These are phyloP conservation scores for Tetraselmis chui DNA, from an alignment of 139 green algal species.

Conservation along the genomic window DNA sequence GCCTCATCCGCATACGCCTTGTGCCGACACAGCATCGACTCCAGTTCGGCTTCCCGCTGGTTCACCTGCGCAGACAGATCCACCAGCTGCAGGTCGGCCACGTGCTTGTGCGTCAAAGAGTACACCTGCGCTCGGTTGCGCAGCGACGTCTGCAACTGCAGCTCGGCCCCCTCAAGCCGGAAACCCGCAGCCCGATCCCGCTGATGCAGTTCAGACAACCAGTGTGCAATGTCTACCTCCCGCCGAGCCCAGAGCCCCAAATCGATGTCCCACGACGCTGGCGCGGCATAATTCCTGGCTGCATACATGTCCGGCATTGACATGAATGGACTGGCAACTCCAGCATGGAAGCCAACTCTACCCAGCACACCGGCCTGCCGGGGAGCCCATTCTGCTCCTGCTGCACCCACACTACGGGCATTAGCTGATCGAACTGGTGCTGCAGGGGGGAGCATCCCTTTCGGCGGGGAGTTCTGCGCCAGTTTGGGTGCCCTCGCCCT, in stretches of 20 bases:
- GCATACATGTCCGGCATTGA: too few species aligned
- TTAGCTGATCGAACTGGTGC: too few species aligned
- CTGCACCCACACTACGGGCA: too few species aligned
- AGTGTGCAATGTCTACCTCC: neutral
- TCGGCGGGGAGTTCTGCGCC: too few species aligned
- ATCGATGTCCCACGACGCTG: too few species aligned
- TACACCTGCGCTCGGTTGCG: neutral
- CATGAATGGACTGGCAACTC: too few species aligned
- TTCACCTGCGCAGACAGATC: neutral
- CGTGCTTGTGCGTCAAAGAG: neutral
- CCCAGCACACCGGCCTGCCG: too few species aligned
- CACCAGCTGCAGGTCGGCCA: neutral
- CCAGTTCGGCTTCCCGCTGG: neutral
- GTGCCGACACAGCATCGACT: neutral
- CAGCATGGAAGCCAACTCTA: too few species aligned
- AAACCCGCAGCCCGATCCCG: neutral
- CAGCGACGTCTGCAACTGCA: neutral
- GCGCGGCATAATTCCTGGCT: too few species aligned
- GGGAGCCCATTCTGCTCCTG: too few species aligned
- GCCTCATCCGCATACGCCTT: neutral
- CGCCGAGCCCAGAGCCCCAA: neutral
- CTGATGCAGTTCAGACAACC: neutral
- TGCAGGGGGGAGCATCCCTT: too few species aligned
- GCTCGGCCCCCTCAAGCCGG: neutral
- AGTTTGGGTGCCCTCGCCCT: too few species aligned